phyloP scores from a whole-genome alignment of 2,329 filamentous ascomycete species.

The Aspergillus sp. region DNA sequence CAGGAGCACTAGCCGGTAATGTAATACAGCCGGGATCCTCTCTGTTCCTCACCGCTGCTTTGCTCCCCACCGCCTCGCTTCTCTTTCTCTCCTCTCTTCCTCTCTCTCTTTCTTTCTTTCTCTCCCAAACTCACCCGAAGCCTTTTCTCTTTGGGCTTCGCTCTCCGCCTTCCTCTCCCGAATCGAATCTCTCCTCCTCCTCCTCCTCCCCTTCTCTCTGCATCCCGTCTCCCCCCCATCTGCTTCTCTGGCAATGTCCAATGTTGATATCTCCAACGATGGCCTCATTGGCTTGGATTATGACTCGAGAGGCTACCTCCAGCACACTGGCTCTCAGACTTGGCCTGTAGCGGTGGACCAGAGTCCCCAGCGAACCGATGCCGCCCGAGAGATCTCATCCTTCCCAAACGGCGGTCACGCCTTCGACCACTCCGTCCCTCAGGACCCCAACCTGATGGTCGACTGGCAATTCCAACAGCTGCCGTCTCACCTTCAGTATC shows the following conservation, averaged over 20 bases:
- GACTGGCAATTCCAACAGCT: conserved; percentile 39
- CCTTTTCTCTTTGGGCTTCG: conserved; percentile 1
- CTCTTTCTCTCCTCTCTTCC: conserved; percentile 1
- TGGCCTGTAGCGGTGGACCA: conserved; percentile 38
- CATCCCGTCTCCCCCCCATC: no score
- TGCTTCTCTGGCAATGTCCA: conserved; percentile 30
- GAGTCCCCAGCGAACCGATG: conserved; percentile 26
- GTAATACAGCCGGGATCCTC: conserved; percentile 22
- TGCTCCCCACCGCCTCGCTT: conserved; percentile 30
- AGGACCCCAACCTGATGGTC: conserved; percentile 35
- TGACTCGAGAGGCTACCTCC: conserved; percentile 38
- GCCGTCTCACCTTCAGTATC: conserved; percentile 31
- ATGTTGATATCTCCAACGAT: conserved; percentile 36
- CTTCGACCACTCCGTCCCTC: conserved; percentile 34
- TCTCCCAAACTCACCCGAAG: neutral
- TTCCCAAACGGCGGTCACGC: conserved; percentile 36
- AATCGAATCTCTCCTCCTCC: conserved; percentile 7
- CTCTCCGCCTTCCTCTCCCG: conserved; percentile 6
- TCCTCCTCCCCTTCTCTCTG: conserved; percentile 8
- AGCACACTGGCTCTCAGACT: conserved; percentile 29
- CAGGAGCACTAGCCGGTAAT: no score
- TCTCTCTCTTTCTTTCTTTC: neutral
- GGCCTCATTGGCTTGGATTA: conserved; percentile 40
- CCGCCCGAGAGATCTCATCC: conserved; percentile 32
- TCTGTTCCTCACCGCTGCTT: conserved; percentile 35